phyloP scores from a whole-genome alignment of 2,329 filamentous ascomycete genomes.

The Neopestalotiopsis clavispora region DNA sequence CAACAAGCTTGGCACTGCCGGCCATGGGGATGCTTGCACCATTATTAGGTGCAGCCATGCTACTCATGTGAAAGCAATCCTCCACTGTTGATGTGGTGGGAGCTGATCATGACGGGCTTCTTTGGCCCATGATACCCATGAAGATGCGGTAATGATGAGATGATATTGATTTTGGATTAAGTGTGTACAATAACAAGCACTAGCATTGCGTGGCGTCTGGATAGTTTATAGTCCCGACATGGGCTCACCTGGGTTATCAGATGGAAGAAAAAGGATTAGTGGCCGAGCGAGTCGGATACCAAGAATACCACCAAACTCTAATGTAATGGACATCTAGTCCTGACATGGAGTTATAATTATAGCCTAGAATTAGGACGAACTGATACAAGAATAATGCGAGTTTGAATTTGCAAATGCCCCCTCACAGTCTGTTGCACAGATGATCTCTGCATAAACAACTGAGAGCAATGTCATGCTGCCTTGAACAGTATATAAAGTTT shows the following conservation, averaged over 20 bases:
- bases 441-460: not conserved
- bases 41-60: conserved; percentile 9
- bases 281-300: not conserved
- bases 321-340: not conserved
- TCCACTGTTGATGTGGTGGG: not conserved
- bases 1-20: conserved; percentile 1
- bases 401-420: not conserved
- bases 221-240: not conserved
- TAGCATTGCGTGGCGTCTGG: conserved; percentile 20
- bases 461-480: no score
- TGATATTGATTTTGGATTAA: not conserved
- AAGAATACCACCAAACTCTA: not conserved
- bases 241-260: not conserved
- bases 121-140: not conserved
- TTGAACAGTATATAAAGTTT: no score
- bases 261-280: conserved; percentile 1
- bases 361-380: not conserved
- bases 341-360: not conserved
- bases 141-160: not conserved
- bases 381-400: not conserved
- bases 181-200: not conserved
- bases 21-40: not conserved
- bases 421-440: not conserved
- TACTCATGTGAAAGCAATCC: conserved; percentile 12
- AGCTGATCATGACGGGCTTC: not conserved